Conservation (phyloP, 495 filamentous ascomycete species). For the Annulohypoxylon stygium region DNA sequence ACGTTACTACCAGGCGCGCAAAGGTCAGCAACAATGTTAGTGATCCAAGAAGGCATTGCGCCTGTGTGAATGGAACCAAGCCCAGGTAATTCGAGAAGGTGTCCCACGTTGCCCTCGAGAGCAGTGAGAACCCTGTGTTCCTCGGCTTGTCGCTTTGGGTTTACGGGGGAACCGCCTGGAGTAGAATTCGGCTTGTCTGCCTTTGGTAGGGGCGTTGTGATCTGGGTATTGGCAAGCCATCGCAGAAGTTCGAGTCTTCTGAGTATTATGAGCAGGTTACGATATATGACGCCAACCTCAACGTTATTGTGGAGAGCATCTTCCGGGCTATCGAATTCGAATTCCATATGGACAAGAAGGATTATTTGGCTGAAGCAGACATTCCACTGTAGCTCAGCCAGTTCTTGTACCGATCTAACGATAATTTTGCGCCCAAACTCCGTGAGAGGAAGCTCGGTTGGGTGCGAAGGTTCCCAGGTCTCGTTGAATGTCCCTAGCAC, state of each 20-base stretch:
- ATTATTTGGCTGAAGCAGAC: conserved; percentile 84
- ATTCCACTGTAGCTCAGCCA: conserved; percentile 73
- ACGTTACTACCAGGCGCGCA: conserved; percentile 65
- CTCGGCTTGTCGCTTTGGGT: conserved; percentile 53
- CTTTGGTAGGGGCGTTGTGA: conserved; percentile 57
- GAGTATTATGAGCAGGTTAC: conserved; percentile 73
- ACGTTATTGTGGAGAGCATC: conserved; percentile 71
- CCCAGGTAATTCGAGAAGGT: conserved; percentile 62
- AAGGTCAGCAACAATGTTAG: conserved; percentile 67
- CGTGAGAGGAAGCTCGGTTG: conserved; percentile 66
- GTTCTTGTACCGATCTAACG: conserved; percentile 82
- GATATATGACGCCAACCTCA: conserved; percentile 75
- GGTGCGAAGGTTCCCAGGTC: conserved; percentile 42
- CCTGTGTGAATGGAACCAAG: conserved; percentile 40
- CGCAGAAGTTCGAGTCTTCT: conserved; percentile 80
- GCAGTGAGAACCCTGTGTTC: conserved; percentile 61
- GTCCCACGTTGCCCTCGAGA: conserved; percentile 63
- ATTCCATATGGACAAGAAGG: conserved; percentile 85
- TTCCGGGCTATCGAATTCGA: conserved; percentile 77
- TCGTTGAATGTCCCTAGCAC: conserved; percentile 55
- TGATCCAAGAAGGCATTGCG: conserved; percentile 61
- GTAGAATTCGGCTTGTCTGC: conserved; percentile 50
- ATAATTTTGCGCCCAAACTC: conserved; percentile 78
- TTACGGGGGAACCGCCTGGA: conserved; percentile 43
- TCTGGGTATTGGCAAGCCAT: conserved; percentile 79